Evolutionary conservation across 495 filamentous ascomycete species (phyloP).

Genomic region (Talaromyces wortmannii): DNA sequence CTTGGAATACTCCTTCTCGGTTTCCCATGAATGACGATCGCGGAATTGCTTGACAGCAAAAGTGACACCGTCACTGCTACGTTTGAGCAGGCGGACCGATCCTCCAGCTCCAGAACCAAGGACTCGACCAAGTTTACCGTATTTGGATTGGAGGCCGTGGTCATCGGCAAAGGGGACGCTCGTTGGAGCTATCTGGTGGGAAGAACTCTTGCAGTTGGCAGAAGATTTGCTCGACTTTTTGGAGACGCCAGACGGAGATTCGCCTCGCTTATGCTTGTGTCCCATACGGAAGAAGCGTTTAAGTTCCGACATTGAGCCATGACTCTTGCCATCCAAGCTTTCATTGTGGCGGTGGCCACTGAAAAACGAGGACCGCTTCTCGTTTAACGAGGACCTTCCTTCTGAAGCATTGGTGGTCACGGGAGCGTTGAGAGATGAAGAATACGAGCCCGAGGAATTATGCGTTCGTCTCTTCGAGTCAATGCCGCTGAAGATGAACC

Average conservation of each 20-base stretch:
- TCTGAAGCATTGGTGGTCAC: conserved; percentile 38
- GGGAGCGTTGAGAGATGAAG: conserved; percentile 32
- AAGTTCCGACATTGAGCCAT: conserved; percentile 88
- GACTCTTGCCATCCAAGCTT: conserved; percentile 46
- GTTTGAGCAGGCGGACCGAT: conserved; percentile 90
- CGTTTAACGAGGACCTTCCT: conserved; percentile 17
- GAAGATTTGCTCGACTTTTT: conserved; percentile 38
- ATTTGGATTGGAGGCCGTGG: conserved; percentile 83
- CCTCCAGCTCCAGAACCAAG: conserved; percentile 92
- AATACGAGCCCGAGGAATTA: conserved; percentile 16
- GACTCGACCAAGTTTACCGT: conserved; percentile 90
- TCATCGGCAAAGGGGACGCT: conserved; percentile 91
- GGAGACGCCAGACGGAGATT: conserved; percentile 47
- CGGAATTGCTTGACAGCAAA: conserved; percentile 98
- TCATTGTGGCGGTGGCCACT: conserved; percentile 20
- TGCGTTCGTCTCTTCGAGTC: conserved; percentile 41
- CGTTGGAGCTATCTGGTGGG: conserved; percentile 46
- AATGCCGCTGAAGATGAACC: conserved; percentile 72
- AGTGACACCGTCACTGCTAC: conserved; percentile 79
- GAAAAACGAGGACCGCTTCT: conserved; percentile 42
- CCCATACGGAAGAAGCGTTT: conserved; percentile 86
- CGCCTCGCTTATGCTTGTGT: conserved; percentile 58
- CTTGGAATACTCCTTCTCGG: conserved; percentile 91
- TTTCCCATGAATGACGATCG: conserved; percentile 87
- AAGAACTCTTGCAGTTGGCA: conserved; percentile 49